Evolutionary conservation across 805 yeast species (phyloP), one percentile per base, ranked within the genome.

Genomic region (Candida wancherniae): DNA sequence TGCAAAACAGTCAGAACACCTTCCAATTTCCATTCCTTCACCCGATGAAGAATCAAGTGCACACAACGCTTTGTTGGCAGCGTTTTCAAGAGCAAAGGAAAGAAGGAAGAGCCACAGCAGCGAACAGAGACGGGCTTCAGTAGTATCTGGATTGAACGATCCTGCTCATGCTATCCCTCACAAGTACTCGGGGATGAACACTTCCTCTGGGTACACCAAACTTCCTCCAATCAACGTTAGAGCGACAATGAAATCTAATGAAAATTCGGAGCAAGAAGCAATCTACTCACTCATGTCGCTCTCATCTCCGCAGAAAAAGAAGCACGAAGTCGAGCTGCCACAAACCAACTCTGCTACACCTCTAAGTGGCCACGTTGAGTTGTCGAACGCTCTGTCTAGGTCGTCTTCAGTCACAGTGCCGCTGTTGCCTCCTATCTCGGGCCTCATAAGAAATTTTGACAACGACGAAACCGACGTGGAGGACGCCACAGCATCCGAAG

Each of bases 201-300:
- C 47, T 44, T 19, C 47, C 48, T 11, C 44, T n/a, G n/a, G n/a
- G n/a, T n/a, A n/a, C n/a, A n/a, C n/a, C 21, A 29, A 34, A 17
- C 47, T 44, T 19, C 47, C 48, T 11, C 44, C 40, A 10, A 35
- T 44, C 9, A 36, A 35, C 16, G 35, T 43, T 21, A 34, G 37
- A 6, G 21, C 37, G n/a, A 33, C 29, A 11, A 20, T 24, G 9
- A 29, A 30, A 16, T 28, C 50, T 30, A 40, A 52, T 38, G 51
- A 54, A 39, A 50, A 55, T 28, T 42, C 47, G 9, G 80, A 74
- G 39, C 73, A 73, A 44, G 79, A 73, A 28, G 80, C 80, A 5
- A 68, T 74, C 8, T 55, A 67, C 47, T 71, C 78, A 14, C 57
- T 74, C 31, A 74, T 74, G 67, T 69, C 77, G 22, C 56, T 74